Percentiles rank a stretch among this genome's conserved stretches.
Evolutionary conservation across 1,139 yeast genomes (phyloP).

Genomic region (Diutina rugosa): DNA sequence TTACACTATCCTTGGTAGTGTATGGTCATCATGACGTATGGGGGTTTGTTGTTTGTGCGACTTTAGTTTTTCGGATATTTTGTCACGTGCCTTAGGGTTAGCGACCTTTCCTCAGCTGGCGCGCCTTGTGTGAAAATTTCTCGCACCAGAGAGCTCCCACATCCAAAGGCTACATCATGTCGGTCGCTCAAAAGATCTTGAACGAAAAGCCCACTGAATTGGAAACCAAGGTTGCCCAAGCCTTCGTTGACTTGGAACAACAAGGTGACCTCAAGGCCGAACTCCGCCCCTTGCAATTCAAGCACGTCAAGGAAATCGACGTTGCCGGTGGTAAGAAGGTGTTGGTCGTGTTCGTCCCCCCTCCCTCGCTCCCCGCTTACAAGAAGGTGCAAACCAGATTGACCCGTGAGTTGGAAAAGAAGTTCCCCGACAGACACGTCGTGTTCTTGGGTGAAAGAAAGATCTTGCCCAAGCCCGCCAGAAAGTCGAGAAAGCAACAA

Average conservation of each 20-base stretch:
- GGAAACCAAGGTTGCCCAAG: constrained; percentile 99
- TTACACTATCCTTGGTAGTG: no score
- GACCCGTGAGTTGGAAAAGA: constrained; percentile 99
- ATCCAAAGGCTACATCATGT: constrained; percentile 37
- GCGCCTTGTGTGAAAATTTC: constrained; percentile 1
- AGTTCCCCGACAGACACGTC: constrained; percentile 99
- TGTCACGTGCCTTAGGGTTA: not conserved
- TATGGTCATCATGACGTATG: not conserved
- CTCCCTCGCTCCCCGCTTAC: constrained; percentile 85
- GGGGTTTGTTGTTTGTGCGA: not conserved
- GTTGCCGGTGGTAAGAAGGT: constrained; percentile 99
- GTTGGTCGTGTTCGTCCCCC: constrained; percentile 95
- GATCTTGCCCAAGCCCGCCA: constrained; percentile 94
- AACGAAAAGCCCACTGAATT: constrained; percentile 90
- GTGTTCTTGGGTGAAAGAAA: constrained; percentile 99
- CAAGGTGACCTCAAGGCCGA: constrained; percentile 96
- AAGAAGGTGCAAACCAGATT: constrained; percentile 96
- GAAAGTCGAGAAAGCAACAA: constrained; percentile 83
- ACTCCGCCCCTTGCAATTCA: constrained; percentile 97
- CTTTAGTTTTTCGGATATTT: not conserved
- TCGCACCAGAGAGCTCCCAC: not conserved
- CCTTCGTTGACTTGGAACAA: constrained; percentile 87
- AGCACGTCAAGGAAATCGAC: constrained; percentile 95
- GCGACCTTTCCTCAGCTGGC: not conserved
- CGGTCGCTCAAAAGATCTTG: constrained; percentile 93